Base-by-base conservation (phyloP, 257 asterid genomes). In the Knoxia roxburghii region DNA sequence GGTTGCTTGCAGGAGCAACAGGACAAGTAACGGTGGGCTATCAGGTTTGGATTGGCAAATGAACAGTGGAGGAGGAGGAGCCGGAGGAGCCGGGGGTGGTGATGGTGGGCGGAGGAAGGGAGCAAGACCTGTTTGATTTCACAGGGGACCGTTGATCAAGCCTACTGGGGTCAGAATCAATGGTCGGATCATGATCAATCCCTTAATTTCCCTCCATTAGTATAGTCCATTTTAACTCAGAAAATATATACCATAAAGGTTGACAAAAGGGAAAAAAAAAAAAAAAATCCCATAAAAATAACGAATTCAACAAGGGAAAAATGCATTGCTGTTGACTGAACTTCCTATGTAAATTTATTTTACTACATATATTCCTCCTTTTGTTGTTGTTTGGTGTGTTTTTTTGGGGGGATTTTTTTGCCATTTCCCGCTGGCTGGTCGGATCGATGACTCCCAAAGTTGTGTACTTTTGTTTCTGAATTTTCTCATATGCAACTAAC, bases 121-220 rank as follows among this genome's bases (percentile, higher is more conserved):
- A 89, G 63, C 89, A 79, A 20, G 89, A 83, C 15, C 57, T 91
- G 72, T 87, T 80, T 83, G 95, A 89, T 83, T 82, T 89, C 64
- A 66, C 95, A 29, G 95, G n/a, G 85, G 37, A 73, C 72, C 39
- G 84, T 84, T 27, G 95, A 89, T 82, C 91, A 90, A 26, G 63
- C 83, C 1, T 87, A 87, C 83, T 91, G 96, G 98, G 79, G 71
- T 69, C 92, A 84, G 75, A 69, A 82, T 20, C 89, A 85, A 71
- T 85, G 95, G 95, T 73, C 77, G 59, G 86, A 84, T 73, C 78
- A 72, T 37, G 89, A 91, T 77, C 91, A 78, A 65, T 76, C 88
- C 49, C 84, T 88, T 29, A 75, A 78, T 79, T 83, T 80, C 76
- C 88, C 82, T 41, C 92, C 89, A 12, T 82, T 79, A 73, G 74